These are phyloP conservation scores for Cenchrus americanus DNA, from an alignment of 176 grass and related monocot genomes.

Conservation along the genomic window DNA sequence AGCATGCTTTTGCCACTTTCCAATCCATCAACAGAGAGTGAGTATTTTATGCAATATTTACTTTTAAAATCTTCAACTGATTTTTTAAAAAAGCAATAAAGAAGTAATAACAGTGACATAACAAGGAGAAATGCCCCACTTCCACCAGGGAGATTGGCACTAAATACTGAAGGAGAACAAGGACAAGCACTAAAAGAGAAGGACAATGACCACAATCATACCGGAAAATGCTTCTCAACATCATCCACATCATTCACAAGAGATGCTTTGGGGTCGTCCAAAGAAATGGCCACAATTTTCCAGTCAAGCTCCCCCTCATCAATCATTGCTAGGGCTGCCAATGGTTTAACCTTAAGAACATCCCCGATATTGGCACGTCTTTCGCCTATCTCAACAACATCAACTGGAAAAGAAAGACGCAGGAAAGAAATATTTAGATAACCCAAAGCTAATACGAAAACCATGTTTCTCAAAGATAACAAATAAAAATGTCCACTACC, in stretches of 20 bases:
- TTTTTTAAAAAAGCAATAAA: background rate
- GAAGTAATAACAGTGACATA: background rate
- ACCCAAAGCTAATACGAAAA: constrained; percentile 13
- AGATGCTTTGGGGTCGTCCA: constrained; percentile 97
- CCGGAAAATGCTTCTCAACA: constrained; percentile 96
- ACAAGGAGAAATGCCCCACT: background rate
- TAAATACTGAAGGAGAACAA: constrained; percentile 27
- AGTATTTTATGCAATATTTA: background rate
- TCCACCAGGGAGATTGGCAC: background rate
- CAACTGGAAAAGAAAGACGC: constrained; percentile 60
- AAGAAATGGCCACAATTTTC: constrained; percentile 96
- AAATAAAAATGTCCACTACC: constrained; percentile 52
- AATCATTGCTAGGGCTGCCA: constrained; percentile 98
- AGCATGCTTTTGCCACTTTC: background rate
- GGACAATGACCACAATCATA: constrained; percentile 40
- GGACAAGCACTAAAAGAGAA: constrained; percentile 35
- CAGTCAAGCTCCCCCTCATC: constrained; percentile 98
- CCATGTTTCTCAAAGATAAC: background rate
- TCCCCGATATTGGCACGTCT: constrained; percentile 84
- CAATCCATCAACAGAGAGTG: background rate
- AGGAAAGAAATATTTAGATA: constrained; percentile 7
- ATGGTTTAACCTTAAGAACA: constrained; percentile 93
- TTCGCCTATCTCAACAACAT: constrained; percentile 98
- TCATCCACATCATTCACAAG: constrained; percentile 95
- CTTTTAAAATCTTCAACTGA: background rate